Evolutionary conservation across 1,139 yeast species (phyloP).

Genomic region (Kodamaea anthophila): DNA sequence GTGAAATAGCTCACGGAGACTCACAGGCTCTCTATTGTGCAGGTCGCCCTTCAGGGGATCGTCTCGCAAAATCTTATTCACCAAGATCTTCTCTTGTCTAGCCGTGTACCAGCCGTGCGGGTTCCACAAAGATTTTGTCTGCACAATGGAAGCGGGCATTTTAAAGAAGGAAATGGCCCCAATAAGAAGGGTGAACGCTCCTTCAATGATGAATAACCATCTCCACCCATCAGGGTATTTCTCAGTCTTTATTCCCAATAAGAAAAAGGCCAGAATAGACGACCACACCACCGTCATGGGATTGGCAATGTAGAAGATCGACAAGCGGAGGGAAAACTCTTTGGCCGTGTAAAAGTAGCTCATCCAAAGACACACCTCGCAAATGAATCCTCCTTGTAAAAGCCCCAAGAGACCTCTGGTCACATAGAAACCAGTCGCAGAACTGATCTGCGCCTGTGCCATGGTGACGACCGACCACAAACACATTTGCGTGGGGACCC

Average conservation of each 20-base stretch:
- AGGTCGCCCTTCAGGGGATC: conserved; percentile 70
- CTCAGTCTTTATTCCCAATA: conserved; percentile 36
- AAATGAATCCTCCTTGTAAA: conserved; percentile 53
- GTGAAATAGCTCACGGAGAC: conserved; percentile 29
- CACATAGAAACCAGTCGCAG: conserved; percentile 24
- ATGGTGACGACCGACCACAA: conserved; percentile 22
- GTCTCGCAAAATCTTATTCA: conserved; percentile 56
- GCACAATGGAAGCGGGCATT: conserved; percentile 56
- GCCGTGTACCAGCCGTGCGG: conserved; percentile 60
- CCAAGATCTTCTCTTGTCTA: conserved; percentile 56
- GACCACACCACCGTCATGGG: conserved; percentile 29
- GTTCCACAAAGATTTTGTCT: conserved; percentile 47
- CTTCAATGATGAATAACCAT: conserved; percentile 63
- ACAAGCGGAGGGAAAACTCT: conserved; percentile 44
- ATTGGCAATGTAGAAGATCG: conserved; percentile 45
- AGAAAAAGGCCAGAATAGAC: conserved; percentile 41
- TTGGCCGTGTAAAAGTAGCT: conserved; percentile 48
- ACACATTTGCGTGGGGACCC: conserved; percentile 26
- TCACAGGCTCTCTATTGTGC: conserved; percentile 56
- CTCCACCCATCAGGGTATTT: conserved; percentile 49
- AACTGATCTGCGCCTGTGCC: conserved; percentile 17
- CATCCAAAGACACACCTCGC: conserved; percentile 50
- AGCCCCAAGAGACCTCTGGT: conserved; percentile 44
- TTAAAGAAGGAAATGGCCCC: conserved; percentile 47
- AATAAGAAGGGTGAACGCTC: conserved; percentile 47